Evolutionary conservation across 768 basidiomycete species (phyloP), one percentile per base, ranked within the genome.

Genomic region (Boletus rubescentipes): DNA sequence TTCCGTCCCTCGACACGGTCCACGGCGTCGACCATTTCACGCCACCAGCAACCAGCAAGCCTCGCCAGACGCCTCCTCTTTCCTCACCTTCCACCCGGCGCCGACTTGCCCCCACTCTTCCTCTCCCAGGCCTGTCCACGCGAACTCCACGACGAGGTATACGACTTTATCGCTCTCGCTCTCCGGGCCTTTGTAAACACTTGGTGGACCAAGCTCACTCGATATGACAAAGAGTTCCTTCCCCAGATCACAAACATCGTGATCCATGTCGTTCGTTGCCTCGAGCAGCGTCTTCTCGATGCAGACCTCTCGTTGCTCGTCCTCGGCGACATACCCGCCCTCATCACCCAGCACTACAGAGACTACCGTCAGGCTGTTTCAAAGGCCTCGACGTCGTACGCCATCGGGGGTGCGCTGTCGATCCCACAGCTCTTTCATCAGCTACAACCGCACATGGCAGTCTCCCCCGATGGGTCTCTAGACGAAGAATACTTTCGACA

Each of bases 161-260:
- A 93, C 64, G 87, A 93, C 70, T 77, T 92, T 53, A 76, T 92
- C 31, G 91, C 92, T 0, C 85, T 93, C 53, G 80, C 85, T 10
- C 77, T 94, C 21, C 80, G 91, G 32, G 90, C 90, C 7, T 88
- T 79, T 62, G 82, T 94, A 35, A 81, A 84, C 43, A 86, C 89
- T 2, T 94, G 91, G 92, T 94, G 91, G 89, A 77, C 87, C 31
- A 89, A 84, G 63, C 78, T 93, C 49, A 82, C 91, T 1, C 81
- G 88, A 54, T 89, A 90, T 57, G 91, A 93, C 79, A 90, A 83
- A 64, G 86, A 91, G 51, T 79, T 94, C 53, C 79, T 92, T 26
- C 86, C 89, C 21, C 82, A 88, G 58, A 81, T 92, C 46, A 78
- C 85, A 0, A 68, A 66, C 35, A 75, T 89, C 61, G 70, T 91